A percentile compares a stretch with the other conserved stretches of the same genome.
Conservation (phyloP, 78 protist species). For the Creolimax fragrantissima region DNA sequence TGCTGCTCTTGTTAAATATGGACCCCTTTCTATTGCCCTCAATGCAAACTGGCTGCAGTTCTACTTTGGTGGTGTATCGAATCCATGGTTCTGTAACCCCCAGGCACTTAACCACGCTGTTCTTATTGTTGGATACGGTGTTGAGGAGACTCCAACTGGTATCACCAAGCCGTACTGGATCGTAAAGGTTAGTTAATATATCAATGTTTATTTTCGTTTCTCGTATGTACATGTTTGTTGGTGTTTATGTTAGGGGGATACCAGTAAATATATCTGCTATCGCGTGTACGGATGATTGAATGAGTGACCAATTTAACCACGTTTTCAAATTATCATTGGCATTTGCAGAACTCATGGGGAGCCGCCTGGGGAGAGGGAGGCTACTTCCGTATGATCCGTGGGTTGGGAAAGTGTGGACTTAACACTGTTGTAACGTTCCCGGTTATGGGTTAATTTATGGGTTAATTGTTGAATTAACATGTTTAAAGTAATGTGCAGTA, state of each 20-base stretch:
- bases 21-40: not conserved
- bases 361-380: not conserved
- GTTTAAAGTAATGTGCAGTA: too few relatives aligned
- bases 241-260: too few relatives aligned
- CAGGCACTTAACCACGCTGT: not conserved
- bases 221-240: too few relatives aligned
- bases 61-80: not conserved
- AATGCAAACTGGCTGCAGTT: constrained; percentile 2
- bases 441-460: not conserved
- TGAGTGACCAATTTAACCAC: too few relatives aligned
- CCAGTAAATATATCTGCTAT: too few relatives aligned
- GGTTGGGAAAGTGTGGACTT: not conserved
- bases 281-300: too few relatives aligned
- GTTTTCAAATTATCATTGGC: too few relatives aligned
- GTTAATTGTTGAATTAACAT: too few relatives aligned
- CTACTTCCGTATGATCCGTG: constrained; percentile 18
- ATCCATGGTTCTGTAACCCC: not conserved
- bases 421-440: not conserved
- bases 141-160: not conserved
- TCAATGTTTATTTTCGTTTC: too few relatives aligned
- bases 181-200: not conserved
- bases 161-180: not conserved
- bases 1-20: not conserved
- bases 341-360: not conserved
- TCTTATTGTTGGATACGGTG: constrained; percentile 4